Conservation (phyloP, 306 rosid species). For the Trifolium pratense region DNA sequence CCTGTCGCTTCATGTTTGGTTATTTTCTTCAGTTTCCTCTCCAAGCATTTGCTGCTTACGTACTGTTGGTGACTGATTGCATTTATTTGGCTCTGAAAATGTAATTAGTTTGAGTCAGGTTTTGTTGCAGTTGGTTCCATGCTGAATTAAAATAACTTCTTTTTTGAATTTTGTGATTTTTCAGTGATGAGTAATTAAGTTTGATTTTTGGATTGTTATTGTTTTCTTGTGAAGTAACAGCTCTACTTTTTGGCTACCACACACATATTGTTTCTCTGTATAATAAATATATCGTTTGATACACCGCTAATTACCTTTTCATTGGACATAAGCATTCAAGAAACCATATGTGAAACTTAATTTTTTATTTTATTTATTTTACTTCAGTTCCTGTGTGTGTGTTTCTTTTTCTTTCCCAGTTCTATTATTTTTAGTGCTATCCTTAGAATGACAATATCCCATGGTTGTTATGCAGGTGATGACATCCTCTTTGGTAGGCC, state of each 20-base stretch:
- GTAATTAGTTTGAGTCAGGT: conserved; percentile 25
- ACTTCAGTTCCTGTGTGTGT: not conserved
- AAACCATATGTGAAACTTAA: conserved; percentile 26
- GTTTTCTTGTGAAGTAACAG: conserved; percentile 18
- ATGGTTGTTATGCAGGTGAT: conserved; percentile 65
- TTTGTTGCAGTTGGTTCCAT: conserved; percentile 19
- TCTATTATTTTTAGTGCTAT: conserved; percentile 32
- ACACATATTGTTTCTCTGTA: not conserved
- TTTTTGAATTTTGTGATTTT: not conserved
- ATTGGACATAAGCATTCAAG: conserved; percentile 32
- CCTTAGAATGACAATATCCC: conserved; percentile 36
- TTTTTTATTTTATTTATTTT: too few species aligned
- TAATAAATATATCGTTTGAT: conserved; percentile 2
- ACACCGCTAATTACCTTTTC: conserved; percentile 12
- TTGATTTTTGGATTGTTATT: conserved; percentile 13
- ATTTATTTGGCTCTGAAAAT: conserved; percentile 31
- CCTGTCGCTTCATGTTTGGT: conserved; percentile 31
- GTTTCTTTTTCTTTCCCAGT: conserved; percentile 10
- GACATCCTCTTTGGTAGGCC: conserved; percentile 69
- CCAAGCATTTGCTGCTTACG: conserved; percentile 1
- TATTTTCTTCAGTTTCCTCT: conserved; percentile 11
- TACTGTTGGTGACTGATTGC: conserved; percentile 25
- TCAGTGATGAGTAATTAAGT: not conserved
- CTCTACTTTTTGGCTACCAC: not conserved
- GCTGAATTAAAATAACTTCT: conserved; percentile 11